These are phyloP conservation scores for Bolboschoenoplectus hybrid DNA, from an alignment of 202 grass and related monocot species.

Conservation along the genomic window DNA sequence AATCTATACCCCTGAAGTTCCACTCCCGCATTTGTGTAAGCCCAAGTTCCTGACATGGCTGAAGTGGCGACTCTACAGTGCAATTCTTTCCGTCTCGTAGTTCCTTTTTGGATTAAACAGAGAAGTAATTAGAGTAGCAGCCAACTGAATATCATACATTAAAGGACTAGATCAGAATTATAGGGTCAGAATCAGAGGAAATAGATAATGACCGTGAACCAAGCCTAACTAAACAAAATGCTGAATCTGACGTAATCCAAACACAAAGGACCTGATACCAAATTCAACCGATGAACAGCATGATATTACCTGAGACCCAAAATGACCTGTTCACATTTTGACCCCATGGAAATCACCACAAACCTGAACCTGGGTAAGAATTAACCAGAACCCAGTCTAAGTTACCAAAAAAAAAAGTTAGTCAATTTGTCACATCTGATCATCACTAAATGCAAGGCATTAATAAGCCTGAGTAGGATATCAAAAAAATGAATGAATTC, in stretches of 20 bases:
- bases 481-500: not conserved
- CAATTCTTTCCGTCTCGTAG: conserved; percentile 85
- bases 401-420: not conserved
- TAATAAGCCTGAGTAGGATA: not conserved
- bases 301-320: not conserved
- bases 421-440: not conserved
- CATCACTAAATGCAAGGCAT: not conserved
- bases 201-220: conserved; percentile 4
- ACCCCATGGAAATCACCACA: not conserved
- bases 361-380: not conserved
- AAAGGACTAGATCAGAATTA: not conserved
- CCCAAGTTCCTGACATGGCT: conserved; percentile 81
- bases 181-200: not conserved
- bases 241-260: not conserved
- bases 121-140: conserved; percentile 10
- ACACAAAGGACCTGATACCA: not conserved
- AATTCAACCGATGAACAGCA: not conserved
- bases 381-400: conserved; percentile 5
- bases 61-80: conserved; percentile 52
- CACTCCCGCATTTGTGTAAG: conserved; percentile 49
- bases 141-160: conserved; percentile 13
- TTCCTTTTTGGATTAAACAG: conserved; percentile 54
- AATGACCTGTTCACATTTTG: not conserved
- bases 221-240: not conserved
- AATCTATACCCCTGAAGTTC: conserved; percentile 81